Conservation (phyloP, 2,329 filamentous ascomycete genomes). For the Colletotrichum destructivum region DNA sequence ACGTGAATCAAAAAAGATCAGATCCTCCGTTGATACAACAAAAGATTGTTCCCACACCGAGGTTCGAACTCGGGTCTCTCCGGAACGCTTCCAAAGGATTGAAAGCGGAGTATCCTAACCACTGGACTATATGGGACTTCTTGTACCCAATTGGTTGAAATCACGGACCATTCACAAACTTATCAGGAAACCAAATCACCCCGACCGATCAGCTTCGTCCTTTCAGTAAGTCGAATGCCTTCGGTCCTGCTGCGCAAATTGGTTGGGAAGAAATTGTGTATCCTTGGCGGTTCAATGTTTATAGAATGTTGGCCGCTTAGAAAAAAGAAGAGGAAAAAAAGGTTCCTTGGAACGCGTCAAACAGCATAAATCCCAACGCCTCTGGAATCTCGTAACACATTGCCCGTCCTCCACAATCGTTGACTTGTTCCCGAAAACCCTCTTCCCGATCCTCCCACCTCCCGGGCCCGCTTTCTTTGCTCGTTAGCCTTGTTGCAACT, state of each 20-base stretch:
- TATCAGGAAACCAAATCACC: no score
- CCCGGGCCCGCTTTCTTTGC: constrained; percentile 36
- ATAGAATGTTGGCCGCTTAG: constrained; percentile 14
- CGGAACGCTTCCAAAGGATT: constrained; percentile 16
- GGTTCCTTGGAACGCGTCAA: constrained; percentile 2
- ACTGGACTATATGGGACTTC: constrained; percentile 18
- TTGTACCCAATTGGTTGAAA: background rate
- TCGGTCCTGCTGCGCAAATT: background rate
- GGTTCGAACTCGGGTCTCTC: constrained; percentile 29
- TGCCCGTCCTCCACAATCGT: constrained; percentile 23
- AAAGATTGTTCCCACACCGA: constrained; percentile 18
- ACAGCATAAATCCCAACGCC: constrained; percentile 28
- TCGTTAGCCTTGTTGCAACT: constrained; percentile 22
- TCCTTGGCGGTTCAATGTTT: constrained; percentile 23
- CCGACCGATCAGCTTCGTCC: no score
- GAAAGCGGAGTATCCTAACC: constrained; percentile 28
- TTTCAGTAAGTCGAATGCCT: no score
- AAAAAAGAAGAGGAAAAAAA: background rate
- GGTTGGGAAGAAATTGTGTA: background rate
- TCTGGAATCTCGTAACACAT: constrained; percentile 28
- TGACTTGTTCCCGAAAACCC: constrained; percentile 29
- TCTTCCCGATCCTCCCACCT: constrained; percentile 4
- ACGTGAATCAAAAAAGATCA: background rate
- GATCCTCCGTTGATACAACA: background rate
- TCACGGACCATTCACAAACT: no score